phyloP scores from a whole-genome alignment of 2,329 filamentous ascomycete genomes.

The Phialophora expanda region DNA sequence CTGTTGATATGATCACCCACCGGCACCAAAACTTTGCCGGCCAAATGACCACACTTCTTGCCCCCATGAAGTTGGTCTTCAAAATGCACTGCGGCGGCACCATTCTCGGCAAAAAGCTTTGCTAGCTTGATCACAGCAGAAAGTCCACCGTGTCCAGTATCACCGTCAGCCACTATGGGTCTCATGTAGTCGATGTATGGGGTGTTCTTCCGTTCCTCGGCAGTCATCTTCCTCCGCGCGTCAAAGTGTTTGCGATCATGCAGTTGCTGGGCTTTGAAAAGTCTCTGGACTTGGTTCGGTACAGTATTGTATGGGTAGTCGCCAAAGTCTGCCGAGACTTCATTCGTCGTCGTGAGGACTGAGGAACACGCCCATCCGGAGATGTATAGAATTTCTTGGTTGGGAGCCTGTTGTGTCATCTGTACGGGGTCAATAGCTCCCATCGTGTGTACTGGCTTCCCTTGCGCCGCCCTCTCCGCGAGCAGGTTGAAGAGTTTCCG shows the following conservation, averaged over 20 bases:
- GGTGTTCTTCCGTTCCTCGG: slow-evolving; percentile 73
- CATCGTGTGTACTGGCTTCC: slow-evolving; percentile 94
- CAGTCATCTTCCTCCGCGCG: slow-evolving; percentile 74
- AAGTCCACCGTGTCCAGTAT: slow-evolving; percentile 90
- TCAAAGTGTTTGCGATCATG: slow-evolving; percentile 98
- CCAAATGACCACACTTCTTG: slow-evolving; percentile 97
- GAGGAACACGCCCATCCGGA: slow-evolving; percentile 98
- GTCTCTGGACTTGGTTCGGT: slow-evolving; percentile 93
- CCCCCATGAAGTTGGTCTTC: slow-evolving; percentile 97
- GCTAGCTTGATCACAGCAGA: slow-evolving; percentile 94
- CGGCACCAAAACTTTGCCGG: slow-evolving; percentile 93
- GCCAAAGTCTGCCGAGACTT: slow-evolving; percentile 96
- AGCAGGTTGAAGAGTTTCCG: slow-evolving; percentile 91
- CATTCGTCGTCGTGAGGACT: slow-evolving; percentile 89
- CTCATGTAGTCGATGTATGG: slow-evolving; percentile 91
- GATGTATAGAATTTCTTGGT: slow-evolving; percentile 95
- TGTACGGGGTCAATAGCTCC: slow-evolving; percentile 98
- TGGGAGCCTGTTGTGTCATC: slow-evolving; percentile 96
- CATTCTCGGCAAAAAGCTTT: slow-evolving; percentile 96
- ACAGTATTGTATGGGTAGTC: slow-evolving; percentile 99
- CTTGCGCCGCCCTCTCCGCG: slow-evolving; percentile 74
- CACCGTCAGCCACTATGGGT: slow-evolving; percentile 94
- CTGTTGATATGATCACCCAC: slow-evolving; percentile 96
- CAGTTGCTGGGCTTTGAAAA: slow-evolving; percentile 95
- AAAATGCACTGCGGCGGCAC: slow-evolving; percentile 94